Percentiles rank a stretch among this genome's conserved stretches.
Evolutionary conservation across 805 yeast genomes (phyloP).

Genomic region (Zygosaccharomyces bisporus): DNA sequence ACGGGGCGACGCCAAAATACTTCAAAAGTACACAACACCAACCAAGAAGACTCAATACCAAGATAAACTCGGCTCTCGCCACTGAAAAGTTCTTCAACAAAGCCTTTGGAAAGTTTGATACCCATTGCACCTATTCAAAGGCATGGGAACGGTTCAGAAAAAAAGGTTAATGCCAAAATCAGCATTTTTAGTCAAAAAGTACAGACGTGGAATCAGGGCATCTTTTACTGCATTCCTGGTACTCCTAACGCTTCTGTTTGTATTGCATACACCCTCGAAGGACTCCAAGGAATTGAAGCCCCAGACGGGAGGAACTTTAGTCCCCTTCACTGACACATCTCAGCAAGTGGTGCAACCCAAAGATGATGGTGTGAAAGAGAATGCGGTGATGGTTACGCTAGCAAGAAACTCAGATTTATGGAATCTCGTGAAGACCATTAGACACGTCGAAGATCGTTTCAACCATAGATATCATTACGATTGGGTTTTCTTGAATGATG

Average conservation of each 20-base stretch:
- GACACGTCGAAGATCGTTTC: slow-evolving; percentile 62
- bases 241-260: slow-evolving; percentile 20
- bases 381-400: slow-evolving; percentile 65
- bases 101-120: background rate
- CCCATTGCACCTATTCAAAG: background rate
- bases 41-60: background rate
- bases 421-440: slow-evolving; percentile 54
- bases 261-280: slow-evolving; percentile 10
- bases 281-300: background rate
- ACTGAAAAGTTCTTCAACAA: background rate
- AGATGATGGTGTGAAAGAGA: slow-evolving; percentile 41
- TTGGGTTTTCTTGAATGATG: slow-evolving; percentile 77
- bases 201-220: slow-evolving; percentile 27
- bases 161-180: slow-evolving; percentile 35
- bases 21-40: background rate
- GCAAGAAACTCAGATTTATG: slow-evolving; percentile 66
- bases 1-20: background rate
- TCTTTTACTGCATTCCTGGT: slow-evolving; percentile 26
- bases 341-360: slow-evolving; percentile 32
- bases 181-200: slow-evolving; percentile 29
- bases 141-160: slow-evolving; percentile 19
- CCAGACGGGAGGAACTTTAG: slow-evolving; percentile 13
- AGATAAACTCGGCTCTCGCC: background rate
- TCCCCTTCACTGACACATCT: slow-evolving; percentile 32
- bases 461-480: slow-evolving; percentile 62